Evolutionary conservation across 78 protist species (phyloP).

Genomic region (Dictyostelium citrinum): DNA sequence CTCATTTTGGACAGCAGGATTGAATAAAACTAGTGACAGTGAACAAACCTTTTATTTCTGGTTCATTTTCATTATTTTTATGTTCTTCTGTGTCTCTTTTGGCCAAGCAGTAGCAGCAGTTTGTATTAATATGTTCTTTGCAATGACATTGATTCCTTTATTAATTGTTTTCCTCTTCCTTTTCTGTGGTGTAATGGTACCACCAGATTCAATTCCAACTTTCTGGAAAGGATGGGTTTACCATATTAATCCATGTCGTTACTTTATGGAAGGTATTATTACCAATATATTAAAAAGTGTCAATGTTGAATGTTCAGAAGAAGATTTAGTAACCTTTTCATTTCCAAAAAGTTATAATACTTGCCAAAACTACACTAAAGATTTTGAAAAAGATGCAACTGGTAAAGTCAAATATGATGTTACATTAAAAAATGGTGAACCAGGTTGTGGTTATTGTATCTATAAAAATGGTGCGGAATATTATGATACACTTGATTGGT

Average conservation of each 20-base stretch:
- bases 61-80: constrained; percentile 28
- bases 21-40: not conserved
- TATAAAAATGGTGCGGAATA: constrained; percentile 59
- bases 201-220: constrained; percentile 18
- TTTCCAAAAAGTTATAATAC: constrained; percentile 27
- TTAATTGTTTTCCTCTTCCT: constrained; percentile 49
- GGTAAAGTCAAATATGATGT: not conserved
- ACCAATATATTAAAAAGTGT: constrained; percentile 16
- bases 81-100: constrained; percentile 46
- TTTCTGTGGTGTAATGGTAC: constrained; percentile 66
- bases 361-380: constrained; percentile 18
- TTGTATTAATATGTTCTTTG: constrained; percentile 47
- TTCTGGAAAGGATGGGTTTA: constrained; percentile 54
- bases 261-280: constrained; percentile 68
- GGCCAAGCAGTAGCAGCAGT: constrained; percentile 74
- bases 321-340: constrained; percentile 15
- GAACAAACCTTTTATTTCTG: constrained; percentile 49
- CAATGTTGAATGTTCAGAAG: not conserved
- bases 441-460: constrained; percentile 44
- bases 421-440: not conserved
- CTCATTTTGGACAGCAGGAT: constrained; percentile 49
- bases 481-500: constrained; percentile 37
- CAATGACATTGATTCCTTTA: constrained; percentile 51
- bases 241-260: constrained; percentile 34
- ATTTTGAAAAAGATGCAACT: not conserved